These are phyloP conservation scores for Trypanosoma lewisi DNA, from an alignment of 208 protist genomes.

Conservation along the genomic window DNA sequence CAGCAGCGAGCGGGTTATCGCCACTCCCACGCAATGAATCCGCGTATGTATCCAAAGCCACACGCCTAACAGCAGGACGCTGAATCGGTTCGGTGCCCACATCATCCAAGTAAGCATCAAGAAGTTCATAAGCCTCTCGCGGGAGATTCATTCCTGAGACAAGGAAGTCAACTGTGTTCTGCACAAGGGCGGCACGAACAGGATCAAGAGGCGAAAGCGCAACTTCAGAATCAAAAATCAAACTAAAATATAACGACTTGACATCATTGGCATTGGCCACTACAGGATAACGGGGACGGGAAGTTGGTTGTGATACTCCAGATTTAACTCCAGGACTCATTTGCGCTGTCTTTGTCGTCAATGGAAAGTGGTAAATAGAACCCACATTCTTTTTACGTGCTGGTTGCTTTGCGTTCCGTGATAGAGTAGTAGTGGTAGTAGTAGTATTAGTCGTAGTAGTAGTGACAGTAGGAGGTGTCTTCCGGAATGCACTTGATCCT, in stretches of 20 bases:
- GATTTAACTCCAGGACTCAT: not conserved
- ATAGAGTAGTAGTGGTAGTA: no score
- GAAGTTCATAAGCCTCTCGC: slow-evolving; percentile 32
- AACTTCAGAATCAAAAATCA: slow-evolving; percentile 63
- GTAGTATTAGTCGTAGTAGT: no score
- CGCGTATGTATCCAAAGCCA: slow-evolving; percentile 6
- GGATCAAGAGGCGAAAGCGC: slow-evolving; percentile 82
- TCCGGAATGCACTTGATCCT: not conserved
- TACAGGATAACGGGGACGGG: slow-evolving; percentile 60
- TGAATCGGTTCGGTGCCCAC: slow-evolving; percentile 72
- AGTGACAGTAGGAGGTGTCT: not conserved
- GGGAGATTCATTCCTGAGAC: slow-evolving; percentile 18
- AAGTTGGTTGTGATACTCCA: slow-evolving; percentile 42
- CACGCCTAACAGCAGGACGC: slow-evolving; percentile 14
- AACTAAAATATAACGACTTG: slow-evolving; percentile 51
- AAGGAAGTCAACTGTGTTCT: slow-evolving; percentile 68
- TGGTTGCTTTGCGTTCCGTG: not conserved
- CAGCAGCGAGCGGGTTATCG: slow-evolving; percentile 5
- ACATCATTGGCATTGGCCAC: slow-evolving; percentile 58
- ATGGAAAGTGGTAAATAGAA: not conserved
- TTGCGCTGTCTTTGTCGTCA: not conserved
- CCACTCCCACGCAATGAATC: slow-evolving; percentile 8
- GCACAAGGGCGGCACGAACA: slow-evolving; percentile 75
- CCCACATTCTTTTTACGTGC: slow-evolving; percentile 22
- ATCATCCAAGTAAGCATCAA: slow-evolving; percentile 62